A percentile compares a stretch with the other conserved stretches of the same genome.
phyloP scores from a whole-genome alignment of 352 stramenopile species.

The Pythium aphanidermatum region DNA sequence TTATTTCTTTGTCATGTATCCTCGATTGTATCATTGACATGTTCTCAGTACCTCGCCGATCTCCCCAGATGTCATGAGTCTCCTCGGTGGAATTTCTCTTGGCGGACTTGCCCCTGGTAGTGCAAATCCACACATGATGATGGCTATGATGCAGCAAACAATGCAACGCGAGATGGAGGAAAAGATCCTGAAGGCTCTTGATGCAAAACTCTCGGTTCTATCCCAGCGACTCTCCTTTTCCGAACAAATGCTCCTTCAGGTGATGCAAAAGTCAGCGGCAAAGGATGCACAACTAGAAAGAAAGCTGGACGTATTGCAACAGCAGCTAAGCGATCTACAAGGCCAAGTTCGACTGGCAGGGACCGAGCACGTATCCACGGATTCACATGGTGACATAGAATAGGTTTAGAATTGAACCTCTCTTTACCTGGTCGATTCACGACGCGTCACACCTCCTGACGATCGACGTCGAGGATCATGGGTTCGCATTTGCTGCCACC shows the following conservation, averaged over 20 bases:
- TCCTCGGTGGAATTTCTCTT: conserved; percentile 9
- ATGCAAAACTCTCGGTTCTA: conserved; percentile 50
- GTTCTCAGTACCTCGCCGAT: no score
- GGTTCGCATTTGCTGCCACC: conserved; percentile 28
- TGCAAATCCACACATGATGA: conserved; percentile 31
- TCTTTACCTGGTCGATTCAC: no score
- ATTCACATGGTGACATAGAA: no score
- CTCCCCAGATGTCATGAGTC: conserved; percentile 3
- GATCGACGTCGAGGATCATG: conserved; percentile 18
- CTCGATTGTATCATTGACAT: no score
- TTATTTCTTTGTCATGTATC: no score
- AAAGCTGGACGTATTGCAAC: conserved; percentile 35
- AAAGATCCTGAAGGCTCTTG: conserved; percentile 51
- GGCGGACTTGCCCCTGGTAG: background rate
- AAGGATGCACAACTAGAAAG: conserved; percentile 29
- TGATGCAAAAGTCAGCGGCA: conserved; percentile 49
- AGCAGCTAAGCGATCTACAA: conserved; percentile 27
- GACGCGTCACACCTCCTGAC: conserved; percentile 23
- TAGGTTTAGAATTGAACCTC: no score
- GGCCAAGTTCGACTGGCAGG: background rate
- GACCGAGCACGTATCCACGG: background rate
- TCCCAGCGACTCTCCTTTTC: conserved; percentile 52
- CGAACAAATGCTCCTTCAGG: conserved; percentile 54
- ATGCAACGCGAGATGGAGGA: conserved; percentile 59
- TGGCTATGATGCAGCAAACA: conserved; percentile 53